These are phyloP conservation scores for Fusarium longipes DNA, from an alignment of 2,329 filamentous ascomycete genomes.

Conservation along the genomic window DNA sequence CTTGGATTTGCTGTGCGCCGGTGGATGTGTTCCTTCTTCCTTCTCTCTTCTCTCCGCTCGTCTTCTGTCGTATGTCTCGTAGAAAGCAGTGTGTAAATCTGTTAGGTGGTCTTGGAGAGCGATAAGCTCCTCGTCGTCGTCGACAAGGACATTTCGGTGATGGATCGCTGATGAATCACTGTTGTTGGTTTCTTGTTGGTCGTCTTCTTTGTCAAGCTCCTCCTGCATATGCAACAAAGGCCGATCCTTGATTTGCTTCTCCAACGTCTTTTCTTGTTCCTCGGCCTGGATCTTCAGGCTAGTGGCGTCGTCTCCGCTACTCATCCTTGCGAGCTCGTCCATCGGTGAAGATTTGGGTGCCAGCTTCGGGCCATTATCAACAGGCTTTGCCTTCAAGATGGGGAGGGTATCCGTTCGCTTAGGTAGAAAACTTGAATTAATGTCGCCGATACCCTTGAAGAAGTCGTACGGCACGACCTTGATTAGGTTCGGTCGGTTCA, in stretches of 20 bases:
- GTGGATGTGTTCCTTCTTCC: constrained; percentile 51
- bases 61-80: constrained; percentile 79
- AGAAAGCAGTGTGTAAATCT: constrained; percentile 82
- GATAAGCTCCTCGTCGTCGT: constrained; percentile 86
- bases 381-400: constrained; percentile 39
- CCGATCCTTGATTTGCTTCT: constrained; percentile 88
- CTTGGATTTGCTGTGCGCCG: constrained; percentile 49
- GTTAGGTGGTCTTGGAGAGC: constrained; percentile 81
- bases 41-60: constrained; percentile 51
- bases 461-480: constrained; percentile 97
- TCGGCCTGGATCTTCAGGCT: constrained; percentile 80
- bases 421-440: constrained; percentile 96
- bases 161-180: constrained; percentile 50
- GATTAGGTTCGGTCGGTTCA: constrained; percentile 91
- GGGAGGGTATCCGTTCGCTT: constrained; percentile 72
- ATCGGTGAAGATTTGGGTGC: constrained; percentile 60
- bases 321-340: constrained; percentile 83
- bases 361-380: constrained; percentile 25
- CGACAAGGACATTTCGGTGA: constrained; percentile 78
- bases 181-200: constrained; percentile 44
- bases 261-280: constrained; percentile 87
- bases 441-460: constrained; percentile 97
- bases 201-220: constrained; percentile 83
- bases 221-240: constrained; percentile 94
- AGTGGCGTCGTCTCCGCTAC: constrained; percentile 73